Evolutionary conservation across 1,139 yeast species (phyloP).

Genomic region (Pichia sorboxylosa): DNA sequence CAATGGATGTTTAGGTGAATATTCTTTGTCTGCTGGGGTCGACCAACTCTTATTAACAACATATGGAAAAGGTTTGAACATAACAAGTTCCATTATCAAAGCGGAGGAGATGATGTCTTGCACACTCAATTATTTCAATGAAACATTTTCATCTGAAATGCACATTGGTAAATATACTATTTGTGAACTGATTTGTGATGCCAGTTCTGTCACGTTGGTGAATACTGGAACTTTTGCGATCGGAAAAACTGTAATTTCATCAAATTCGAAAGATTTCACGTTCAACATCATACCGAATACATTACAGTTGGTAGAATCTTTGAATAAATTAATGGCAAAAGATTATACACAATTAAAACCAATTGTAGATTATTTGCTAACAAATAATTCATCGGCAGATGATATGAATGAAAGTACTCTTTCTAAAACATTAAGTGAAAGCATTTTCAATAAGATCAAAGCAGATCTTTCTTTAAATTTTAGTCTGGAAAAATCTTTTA

Average conservation of each 20-base stretch:
- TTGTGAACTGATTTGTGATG: slow-evolving; percentile 9
- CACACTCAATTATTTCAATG: slow-evolving; percentile 10
- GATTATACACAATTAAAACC: slow-evolving; percentile 15
- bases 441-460: slow-evolving; percentile 4
- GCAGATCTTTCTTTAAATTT: background rate
- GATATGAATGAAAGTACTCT: background rate
- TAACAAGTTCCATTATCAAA: slow-evolving; percentile 13
- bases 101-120: slow-evolving; percentile 14
- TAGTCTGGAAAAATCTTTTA: slow-evolving; percentile 4
- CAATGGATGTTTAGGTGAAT: slow-evolving; percentile 14
- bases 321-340: slow-evolving; percentile 12
- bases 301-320: slow-evolving; percentile 10
- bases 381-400: background rate
- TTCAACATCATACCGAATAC: slow-evolving; percentile 16
- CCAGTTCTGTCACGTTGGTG: slow-evolving; percentile 13
- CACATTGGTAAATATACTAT: slow-evolving; percentile 9
- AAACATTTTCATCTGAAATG: slow-evolving; percentile 6
- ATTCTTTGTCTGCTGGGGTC: slow-evolving; percentile 14
- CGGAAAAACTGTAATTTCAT: slow-evolving; percentile 15
- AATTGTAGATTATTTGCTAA: slow-evolving; percentile 3
- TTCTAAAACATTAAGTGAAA: background rate
- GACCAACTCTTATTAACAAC: slow-evolving; percentile 12
- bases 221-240: slow-evolving; percentile 14
- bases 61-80: slow-evolving; percentile 11
- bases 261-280: slow-evolving; percentile 9